Percentiles rank a stretch among this genome's conserved stretches.
These are phyloP conservation scores for Blastobotrys capitulatus DNA, from an alignment of 1,139 yeast genomes.

Conservation along the genomic window DNA sequence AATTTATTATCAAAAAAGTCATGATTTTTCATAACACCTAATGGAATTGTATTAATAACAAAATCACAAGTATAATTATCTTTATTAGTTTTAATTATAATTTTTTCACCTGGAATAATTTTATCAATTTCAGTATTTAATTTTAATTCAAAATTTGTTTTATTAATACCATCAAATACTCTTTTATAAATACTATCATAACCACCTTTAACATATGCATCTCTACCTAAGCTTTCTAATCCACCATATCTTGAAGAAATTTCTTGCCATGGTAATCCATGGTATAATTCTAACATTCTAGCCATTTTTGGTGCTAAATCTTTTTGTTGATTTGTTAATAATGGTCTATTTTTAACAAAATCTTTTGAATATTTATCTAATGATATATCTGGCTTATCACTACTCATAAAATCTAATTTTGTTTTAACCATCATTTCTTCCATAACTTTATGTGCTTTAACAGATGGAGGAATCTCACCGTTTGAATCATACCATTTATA, in stretches of 20 bases:
- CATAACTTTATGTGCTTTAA: constrained; percentile 41
- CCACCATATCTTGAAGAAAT: constrained; percentile 64
- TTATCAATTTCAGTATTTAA: constrained; percentile 42
- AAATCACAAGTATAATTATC: constrained; percentile 31
- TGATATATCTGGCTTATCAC: constrained; percentile 46
- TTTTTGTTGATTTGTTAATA: constrained; percentile 50
- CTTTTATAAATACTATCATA: constrained; percentile 32
- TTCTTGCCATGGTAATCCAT: constrained; percentile 61
- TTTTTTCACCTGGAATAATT: constrained; percentile 32
- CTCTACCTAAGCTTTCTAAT: constrained; percentile 69
- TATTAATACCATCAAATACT: constrained; percentile 16
- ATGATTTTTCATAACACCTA: constrained; percentile 47
- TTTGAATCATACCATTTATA: constrained; percentile 27
- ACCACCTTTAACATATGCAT: constrained; percentile 58
- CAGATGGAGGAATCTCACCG: constrained; percentile 30
- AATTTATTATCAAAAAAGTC: constrained; percentile 42
- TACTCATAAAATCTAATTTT: constrained; percentile 48
- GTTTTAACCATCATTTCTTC: constrained; percentile 56
- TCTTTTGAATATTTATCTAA: constrained; percentile 43
- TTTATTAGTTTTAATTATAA: constrained; percentile 24
- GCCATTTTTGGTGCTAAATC: constrained; percentile 45
- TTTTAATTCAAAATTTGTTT: constrained; percentile 27
- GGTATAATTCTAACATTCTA: constrained; percentile 68
- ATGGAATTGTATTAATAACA: constrained; percentile 66
- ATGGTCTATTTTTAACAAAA: constrained; percentile 42